Conservation (phyloP, 768 basidiomycete species). For the Cyathus striatus region DNA sequence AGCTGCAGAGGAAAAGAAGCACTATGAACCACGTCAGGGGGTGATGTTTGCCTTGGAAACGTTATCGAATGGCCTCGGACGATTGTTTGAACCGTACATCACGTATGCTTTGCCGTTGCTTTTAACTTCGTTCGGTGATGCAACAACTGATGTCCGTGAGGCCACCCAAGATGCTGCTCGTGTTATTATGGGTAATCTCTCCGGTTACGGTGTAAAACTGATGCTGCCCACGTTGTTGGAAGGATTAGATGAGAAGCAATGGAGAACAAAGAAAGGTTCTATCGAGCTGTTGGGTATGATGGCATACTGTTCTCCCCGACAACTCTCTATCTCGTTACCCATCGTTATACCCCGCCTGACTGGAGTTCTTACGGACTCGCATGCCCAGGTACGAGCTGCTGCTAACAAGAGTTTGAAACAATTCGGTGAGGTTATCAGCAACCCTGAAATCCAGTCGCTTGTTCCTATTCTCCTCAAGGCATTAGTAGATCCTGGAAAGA, state of each 20-base stretch:
- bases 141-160: constrained; percentile 83
- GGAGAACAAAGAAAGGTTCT: constrained; percentile 96
- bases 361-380: constrained; percentile 92
- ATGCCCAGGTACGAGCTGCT: constrained; percentile 88
- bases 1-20: constrained; percentile 86
- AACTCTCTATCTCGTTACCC: constrained; percentile 90
- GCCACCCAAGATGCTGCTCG: constrained; percentile 89
- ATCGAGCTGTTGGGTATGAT: constrained; percentile 97
- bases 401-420: constrained; percentile 96
- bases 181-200: constrained; percentile 93
- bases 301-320: constrained; percentile 96
- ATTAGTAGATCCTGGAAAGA: constrained; percentile 91
- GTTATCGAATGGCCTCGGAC: constrained; percentile 77
- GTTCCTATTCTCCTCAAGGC: constrained; percentile 91
- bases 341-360: constrained; percentile 96
- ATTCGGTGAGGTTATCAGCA: constrained; percentile 97
- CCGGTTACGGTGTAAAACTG: constrained; percentile 92
- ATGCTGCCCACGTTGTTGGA: constrained; percentile 86
- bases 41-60: constrained; percentile 96
- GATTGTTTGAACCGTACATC: constrained; percentile 92
- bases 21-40: constrained; percentile 83
- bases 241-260: constrained; percentile 95
- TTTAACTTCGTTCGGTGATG: constrained; percentile 82
- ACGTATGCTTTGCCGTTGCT: constrained; percentile 79
- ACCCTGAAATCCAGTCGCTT: constrained; percentile 92